Evolutionary conservation across 257 asterid species (phyloP), one percentile per base, ranked within the genome.

Genomic region (Phtheirospermum japonicum): DNA sequence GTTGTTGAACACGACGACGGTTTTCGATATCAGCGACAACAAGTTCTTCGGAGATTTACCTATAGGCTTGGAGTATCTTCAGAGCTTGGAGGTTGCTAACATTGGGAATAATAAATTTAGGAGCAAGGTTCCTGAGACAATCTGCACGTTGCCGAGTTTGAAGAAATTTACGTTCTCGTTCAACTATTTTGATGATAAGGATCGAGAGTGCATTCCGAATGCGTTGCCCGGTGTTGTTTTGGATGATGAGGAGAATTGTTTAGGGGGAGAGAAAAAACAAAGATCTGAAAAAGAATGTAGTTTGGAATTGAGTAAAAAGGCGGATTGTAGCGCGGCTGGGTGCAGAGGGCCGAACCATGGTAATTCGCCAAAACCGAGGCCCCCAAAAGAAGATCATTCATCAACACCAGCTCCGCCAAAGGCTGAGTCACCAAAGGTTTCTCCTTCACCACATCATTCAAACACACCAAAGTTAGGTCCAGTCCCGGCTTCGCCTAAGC

Each of bases 41-140:
- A 77, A 71, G 17, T 73, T 90, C 7, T 71, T 66, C 2, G 97
- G 95, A 0, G 79, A 79, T 12, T 58, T 89, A 61, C 97, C 95
- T 0, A 32, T 5, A 3, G 86, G 81, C 12, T 51, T 82, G 69
- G 82, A 76, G 50, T 63, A 63, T 4, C n/a, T 87, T 77, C 82
- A 87, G 48, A 64, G 73, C 3, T 7, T 79, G 52, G 82, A 81
- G 59, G 64, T 72, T 6, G 5, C 81, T 0, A 67, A 75, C 52
- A 49, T 87, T 10, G 84, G 75, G 9, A 7, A 73, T 5, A 87
- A 83, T 37, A 71, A 26, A 61, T 79, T 90, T 2, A 75, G 76
- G 6, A 89, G 95, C 73, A 64, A 70, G 58, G 79, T 90, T n/a
- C 82, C 95, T 0, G 77, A 81, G 6, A 66, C 33, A 0, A 48